Conservation (phyloP, 352 stramenopile genomes). For the Phytophthora sp. region DNA sequence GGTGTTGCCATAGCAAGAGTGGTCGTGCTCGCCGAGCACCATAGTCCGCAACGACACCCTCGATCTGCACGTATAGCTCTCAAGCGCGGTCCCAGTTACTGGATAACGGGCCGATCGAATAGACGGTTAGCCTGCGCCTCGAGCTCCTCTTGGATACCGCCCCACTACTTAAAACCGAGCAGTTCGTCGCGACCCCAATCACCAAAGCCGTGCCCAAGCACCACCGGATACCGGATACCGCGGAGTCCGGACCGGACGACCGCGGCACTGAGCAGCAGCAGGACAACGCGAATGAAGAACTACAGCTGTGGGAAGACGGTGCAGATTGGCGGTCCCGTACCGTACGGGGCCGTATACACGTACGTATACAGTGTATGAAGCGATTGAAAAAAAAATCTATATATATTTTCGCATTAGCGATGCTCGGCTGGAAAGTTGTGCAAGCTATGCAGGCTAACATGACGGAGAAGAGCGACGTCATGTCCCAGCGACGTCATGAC, state of each 20-base stretch:
- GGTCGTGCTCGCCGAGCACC: slow-evolving; percentile 37
- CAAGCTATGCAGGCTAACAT: slow-evolving; percentile 2
- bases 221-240: slow-evolving; percentile 55
- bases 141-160: slow-evolving; percentile 54
- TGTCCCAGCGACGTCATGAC: slow-evolving; percentile 19
- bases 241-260: slow-evolving; percentile 15
- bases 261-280: slow-evolving; percentile 24
- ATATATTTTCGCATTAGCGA: too few relatives aligned
- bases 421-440: background rate
- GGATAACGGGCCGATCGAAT: slow-evolving; percentile 57
- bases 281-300: slow-evolving; percentile 19
- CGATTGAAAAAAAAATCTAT: too few relatives aligned
- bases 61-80: slow-evolving; percentile 69
- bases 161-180: slow-evolving; percentile 59
- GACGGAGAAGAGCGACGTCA: slow-evolving; percentile 20
- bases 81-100: slow-evolving; percentile 73
- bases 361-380: too few relatives aligned
- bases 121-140: slow-evolving; percentile 47
- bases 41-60: slow-evolving; percentile 56
- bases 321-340: too few relatives aligned
- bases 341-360: too few relatives aligned
- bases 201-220: slow-evolving; percentile 60
- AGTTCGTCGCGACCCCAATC: slow-evolving; percentile 55
- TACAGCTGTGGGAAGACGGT: too few relatives aligned
- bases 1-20: slow-evolving; percentile 47